These are phyloP conservation scores for Lecanicillium sp. DNA, from an alignment of 2,329 filamentous ascomycete genomes.

Conservation along the genomic window DNA sequence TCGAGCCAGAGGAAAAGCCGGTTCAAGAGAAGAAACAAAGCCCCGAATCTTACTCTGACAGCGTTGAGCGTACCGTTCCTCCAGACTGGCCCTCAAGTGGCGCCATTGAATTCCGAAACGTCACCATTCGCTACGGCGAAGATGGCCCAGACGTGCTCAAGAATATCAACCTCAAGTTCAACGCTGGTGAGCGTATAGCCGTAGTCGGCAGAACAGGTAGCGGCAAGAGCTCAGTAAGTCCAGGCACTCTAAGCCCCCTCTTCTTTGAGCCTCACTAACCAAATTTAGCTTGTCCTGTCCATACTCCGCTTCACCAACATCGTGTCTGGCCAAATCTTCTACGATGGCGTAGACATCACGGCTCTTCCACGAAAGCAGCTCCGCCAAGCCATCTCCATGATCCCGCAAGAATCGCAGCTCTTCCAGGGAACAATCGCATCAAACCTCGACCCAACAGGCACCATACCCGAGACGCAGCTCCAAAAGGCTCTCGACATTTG, in stretches of 20 bases:
- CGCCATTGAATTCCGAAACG: conserved; percentile 40
- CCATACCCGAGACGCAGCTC: conserved; percentile 43
- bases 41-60: conserved; percentile 27
- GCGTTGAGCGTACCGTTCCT: conserved; percentile 27
- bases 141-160: conserved; percentile 40
- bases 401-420: conserved; percentile 51
- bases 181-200: conserved; percentile 66
- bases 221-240: conserved; percentile 68
- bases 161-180: conserved; percentile 40
- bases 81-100: conserved; percentile 36
- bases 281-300: conserved; percentile 38
- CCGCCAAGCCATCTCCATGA: conserved; percentile 46
- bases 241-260: no score
- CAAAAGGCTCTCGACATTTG: conserved; percentile 54
- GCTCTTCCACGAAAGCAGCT: conserved; percentile 39
- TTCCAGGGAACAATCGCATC: conserved; percentile 44
- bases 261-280: no score
- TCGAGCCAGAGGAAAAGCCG: conserved; percentile 34
- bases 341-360: conserved; percentile 47
- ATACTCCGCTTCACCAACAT: conserved; percentile 47
- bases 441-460: conserved; percentile 57
- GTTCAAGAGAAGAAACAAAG: conserved; percentile 28
- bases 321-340: conserved; percentile 42
- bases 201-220: conserved; percentile 75
- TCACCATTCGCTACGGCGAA: conserved; percentile 39